These are phyloP conservation scores for Coniochaeta sp. DNA, from an alignment of 2,329 filamentous ascomycete genomes.

Conservation along the genomic window DNA sequence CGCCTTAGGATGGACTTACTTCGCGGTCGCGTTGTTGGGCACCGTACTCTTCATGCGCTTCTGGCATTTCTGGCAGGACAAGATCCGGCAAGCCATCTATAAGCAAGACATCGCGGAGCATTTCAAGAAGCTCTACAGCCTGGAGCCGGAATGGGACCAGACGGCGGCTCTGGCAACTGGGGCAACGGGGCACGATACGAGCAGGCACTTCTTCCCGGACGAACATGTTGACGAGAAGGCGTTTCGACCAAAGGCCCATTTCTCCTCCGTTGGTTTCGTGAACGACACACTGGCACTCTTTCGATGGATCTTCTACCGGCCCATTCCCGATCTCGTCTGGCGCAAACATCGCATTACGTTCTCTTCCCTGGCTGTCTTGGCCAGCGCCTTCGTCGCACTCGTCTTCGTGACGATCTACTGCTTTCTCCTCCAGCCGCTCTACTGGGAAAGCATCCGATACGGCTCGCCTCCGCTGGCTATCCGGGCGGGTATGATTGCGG, in stretches of 20 bases:
- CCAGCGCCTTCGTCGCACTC: slow-evolving; percentile 60
- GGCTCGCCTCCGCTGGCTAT: slow-evolving; percentile 86
- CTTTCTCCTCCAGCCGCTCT: slow-evolving; percentile 82
- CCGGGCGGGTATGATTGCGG: slow-evolving; percentile 82
- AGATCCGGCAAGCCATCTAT: slow-evolving; percentile 81
- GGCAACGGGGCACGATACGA: slow-evolving; percentile 34
- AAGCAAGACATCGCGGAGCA: slow-evolving; percentile 72
- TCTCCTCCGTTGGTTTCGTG: slow-evolving; percentile 66
- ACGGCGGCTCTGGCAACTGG: slow-evolving; percentile 38
- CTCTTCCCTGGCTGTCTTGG: slow-evolving; percentile 67
- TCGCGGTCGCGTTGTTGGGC: slow-evolving; percentile 65
- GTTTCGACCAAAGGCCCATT: slow-evolving; percentile 61
- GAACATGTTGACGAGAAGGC: slow-evolving; percentile 48
- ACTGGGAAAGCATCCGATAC: slow-evolving; percentile 78
- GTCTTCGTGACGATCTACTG: slow-evolving; percentile 72
- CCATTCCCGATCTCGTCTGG: slow-evolving; percentile 67
- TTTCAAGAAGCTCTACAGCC: slow-evolving; percentile 45
- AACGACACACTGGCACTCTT: slow-evolving; percentile 79
- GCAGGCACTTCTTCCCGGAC: slow-evolving; percentile 70
- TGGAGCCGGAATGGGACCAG: slow-evolving; percentile 40
- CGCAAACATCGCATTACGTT: slow-evolving; percentile 67
- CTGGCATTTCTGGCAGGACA: slow-evolving; percentile 90
- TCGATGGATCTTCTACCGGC: slow-evolving; percentile 83
- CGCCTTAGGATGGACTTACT: slow-evolving; percentile 81
- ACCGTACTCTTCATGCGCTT: slow-evolving; percentile 62